phyloP scores from a whole-genome alignment of 2,329 filamentous ascomycete species.

The Talaromyces piceae region DNA sequence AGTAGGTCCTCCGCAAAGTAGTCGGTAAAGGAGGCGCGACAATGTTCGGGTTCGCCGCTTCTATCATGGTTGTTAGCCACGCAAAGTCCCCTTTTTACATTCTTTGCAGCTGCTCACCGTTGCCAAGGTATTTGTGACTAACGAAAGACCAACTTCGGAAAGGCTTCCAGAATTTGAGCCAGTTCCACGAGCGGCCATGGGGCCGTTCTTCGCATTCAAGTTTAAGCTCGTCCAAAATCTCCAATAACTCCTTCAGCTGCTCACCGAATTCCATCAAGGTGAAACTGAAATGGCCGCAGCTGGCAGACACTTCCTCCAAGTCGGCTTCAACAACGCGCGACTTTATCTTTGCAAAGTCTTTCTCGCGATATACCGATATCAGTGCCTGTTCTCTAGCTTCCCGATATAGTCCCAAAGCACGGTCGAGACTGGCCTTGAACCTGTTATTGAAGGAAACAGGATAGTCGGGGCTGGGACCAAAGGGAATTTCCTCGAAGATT shows the following conservation, averaged over 20 bases:
- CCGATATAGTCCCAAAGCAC: conserved; percentile 74
- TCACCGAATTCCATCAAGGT: conserved; percentile 85
- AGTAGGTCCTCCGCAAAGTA: conserved; percentile 3
- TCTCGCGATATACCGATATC: conserved; percentile 69
- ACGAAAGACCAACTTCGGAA: conserved; percentile 7
- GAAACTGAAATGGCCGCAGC: conserved; percentile 93
- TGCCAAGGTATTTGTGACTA: not conserved
- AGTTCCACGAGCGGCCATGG: conserved; percentile 66
- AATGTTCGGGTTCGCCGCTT: not conserved
- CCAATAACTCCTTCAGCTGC: conserved; percentile 75
- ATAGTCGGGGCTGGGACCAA: conserved; percentile 59
- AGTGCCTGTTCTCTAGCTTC: conserved; percentile 68
- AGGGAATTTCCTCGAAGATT: conserved; percentile 80
- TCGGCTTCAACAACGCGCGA: conserved; percentile 77
- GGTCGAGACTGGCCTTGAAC: conserved; percentile 69
- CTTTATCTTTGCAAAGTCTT: conserved; percentile 61
- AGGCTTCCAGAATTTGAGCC: conserved; percentile 69
- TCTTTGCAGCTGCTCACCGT: not conserved
- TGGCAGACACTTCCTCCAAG: conserved; percentile 95
- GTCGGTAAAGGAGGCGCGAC: conserved; percentile 12
- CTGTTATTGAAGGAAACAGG: conserved; percentile 69
- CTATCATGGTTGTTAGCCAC: not conserved
- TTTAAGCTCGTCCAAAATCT: conserved; percentile 79
- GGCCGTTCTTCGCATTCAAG: conserved; percentile 55
- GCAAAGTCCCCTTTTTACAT: not conserved